These are phyloP conservation scores for Claviceps sp. DNA, from an alignment of 2,329 filamentous ascomycete species.

Conservation along the genomic window DNA sequence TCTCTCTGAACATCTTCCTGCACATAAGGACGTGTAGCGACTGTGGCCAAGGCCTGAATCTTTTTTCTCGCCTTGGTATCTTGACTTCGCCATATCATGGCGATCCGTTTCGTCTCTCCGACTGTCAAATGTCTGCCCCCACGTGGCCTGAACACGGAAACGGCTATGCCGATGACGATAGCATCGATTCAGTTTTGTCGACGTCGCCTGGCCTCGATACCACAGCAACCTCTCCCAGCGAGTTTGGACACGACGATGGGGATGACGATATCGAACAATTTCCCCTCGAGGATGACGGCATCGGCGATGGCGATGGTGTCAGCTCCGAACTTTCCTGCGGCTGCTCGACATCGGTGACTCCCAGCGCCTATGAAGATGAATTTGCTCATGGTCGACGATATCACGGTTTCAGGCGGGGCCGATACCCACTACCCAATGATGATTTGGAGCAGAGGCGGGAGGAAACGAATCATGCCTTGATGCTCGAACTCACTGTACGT, in stretches of 20 bases:
- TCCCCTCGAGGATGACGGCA: conserved; percentile 9
- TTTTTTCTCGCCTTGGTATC: not conserved
- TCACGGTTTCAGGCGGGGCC: conserved; percentile 28
- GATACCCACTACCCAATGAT: conserved; percentile 35
- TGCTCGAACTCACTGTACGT: conserved; percentile 28
- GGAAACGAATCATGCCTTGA: conserved; percentile 30
- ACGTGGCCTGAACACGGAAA: conserved; percentile 2
- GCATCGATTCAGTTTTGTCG: conserved; percentile 19
- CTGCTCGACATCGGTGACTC: conserved; percentile 19
- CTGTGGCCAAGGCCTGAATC: not conserved
- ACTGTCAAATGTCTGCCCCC: conserved; percentile 6
- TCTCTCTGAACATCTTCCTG: not conserved
- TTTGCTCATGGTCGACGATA: conserved; percentile 24
- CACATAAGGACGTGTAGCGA: not conserved
- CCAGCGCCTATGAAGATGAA: conserved; percentile 21
- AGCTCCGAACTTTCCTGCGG: conserved; percentile 15
- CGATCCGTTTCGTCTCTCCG: conserved; percentile 2
- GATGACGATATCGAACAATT: conserved; percentile 17
- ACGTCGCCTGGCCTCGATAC: conserved; percentile 13
- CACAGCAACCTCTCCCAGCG: conserved; percentile 12
- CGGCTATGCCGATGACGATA: conserved; percentile 10
- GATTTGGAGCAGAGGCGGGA: conserved; percentile 31
- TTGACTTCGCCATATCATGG: conserved; percentile 3
- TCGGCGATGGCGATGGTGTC: conserved; percentile 9
- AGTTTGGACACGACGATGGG: conserved; percentile 12